Evolutionary conservation across 352 stramenopile species (phyloP).

Genomic region (Pythium phragmiticola): DNA sequence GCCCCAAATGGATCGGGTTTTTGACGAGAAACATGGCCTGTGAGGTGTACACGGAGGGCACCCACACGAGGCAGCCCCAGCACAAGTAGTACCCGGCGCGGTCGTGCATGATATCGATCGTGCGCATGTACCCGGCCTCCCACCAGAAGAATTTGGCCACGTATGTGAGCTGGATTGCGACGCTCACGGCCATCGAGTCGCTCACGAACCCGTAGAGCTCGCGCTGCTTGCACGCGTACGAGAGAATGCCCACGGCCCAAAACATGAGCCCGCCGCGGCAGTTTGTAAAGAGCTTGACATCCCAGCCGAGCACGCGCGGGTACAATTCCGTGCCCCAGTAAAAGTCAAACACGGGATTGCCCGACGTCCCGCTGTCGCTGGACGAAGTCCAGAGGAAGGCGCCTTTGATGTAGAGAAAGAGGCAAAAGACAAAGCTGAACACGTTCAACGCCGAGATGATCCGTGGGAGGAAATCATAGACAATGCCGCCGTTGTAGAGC

Average conservation of each 20-base stretch:
- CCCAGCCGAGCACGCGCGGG: conserved; percentile 88
- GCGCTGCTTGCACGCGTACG: conserved; percentile 89
- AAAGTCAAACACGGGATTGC: conserved; percentile 94
- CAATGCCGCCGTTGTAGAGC: conserved; percentile 64
- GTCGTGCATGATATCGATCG: conserved; percentile 97
- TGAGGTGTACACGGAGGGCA: conserved; percentile 96
- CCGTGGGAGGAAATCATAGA: conserved; percentile 88
- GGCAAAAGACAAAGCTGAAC: conserved; percentile 93
- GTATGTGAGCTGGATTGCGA: conserved; percentile 92
- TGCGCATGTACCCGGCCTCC: conserved; percentile 96
- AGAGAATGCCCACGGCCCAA: conserved; percentile 91
- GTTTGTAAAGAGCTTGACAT: conserved; percentile 98
- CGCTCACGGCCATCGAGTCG: conserved; percentile 88
- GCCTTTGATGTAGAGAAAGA: conserved; percentile 92
- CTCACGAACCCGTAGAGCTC: conserved; percentile 74
- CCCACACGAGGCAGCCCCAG: conserved; percentile 97
- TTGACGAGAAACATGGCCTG: conserved; percentile 92
- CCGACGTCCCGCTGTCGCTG: conserved; percentile 89
- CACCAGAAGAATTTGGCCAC: conserved; percentile 98
- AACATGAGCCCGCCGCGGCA: conserved; percentile 97
- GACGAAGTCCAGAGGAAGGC: conserved; percentile 82
- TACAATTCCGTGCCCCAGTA: conserved; percentile 98
- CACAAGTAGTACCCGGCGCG: conserved; percentile 94
- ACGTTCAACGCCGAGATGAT: conserved; percentile 93
- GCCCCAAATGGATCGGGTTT: conserved; percentile 78